Percentiles rank a stretch among this genome's conserved stretches.
phyloP scores from a whole-genome alignment of 768 basidiomycete species.

The Xerocomus brunneocitrinus region DNA sequence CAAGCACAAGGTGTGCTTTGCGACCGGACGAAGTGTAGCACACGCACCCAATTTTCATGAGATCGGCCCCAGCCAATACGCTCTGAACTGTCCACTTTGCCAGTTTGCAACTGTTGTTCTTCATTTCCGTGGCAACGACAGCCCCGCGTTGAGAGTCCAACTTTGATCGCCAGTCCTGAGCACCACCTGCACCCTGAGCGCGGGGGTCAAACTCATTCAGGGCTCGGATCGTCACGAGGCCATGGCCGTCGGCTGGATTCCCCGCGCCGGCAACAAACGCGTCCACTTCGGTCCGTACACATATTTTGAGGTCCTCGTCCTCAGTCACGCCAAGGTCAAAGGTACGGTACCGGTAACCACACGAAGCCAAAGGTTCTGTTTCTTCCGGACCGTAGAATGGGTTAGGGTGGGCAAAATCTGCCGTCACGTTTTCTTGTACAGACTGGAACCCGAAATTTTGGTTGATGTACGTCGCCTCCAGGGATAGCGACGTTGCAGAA shows the following conservation, averaged over 20 bases:
- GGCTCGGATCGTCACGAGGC: slow-evolving; percentile 87
- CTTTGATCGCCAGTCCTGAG: slow-evolving; percentile 98
- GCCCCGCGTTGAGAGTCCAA: slow-evolving; percentile 95
- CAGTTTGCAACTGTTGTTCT: slow-evolving; percentile 97
- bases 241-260: slow-evolving; percentile 63
- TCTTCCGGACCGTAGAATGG: slow-evolving; percentile 95
- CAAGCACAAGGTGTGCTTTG: neutral
- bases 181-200: slow-evolving; percentile 85
- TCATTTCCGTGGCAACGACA: slow-evolving; percentile 99
- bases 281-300: slow-evolving; percentile 95
- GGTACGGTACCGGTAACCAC: slow-evolving; percentile 92
- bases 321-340: slow-evolving; percentile 90
- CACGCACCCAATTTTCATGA: slow-evolving; percentile 94
- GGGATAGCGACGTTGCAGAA: slow-evolving; percentile 85
- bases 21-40: neutral
- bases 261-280: slow-evolving; percentile 67
- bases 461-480: slow-evolving; percentile 99
- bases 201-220: slow-evolving; percentile 96
- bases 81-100: slow-evolving; percentile 97
- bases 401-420: slow-evolving; percentile 83
- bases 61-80: slow-evolving; percentile 89
- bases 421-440: slow-evolving; percentile 66
- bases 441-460: slow-evolving; percentile 98
- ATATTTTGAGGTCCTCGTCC: slow-evolving; percentile 87
- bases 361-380: slow-evolving; percentile 91